A percentile compares a stretch with the other conserved stretches of the same genome.
These are phyloP conservation scores for Nissolia schottii DNA, from an alignment of 306 rosid species.

Conservation along the genomic window DNA sequence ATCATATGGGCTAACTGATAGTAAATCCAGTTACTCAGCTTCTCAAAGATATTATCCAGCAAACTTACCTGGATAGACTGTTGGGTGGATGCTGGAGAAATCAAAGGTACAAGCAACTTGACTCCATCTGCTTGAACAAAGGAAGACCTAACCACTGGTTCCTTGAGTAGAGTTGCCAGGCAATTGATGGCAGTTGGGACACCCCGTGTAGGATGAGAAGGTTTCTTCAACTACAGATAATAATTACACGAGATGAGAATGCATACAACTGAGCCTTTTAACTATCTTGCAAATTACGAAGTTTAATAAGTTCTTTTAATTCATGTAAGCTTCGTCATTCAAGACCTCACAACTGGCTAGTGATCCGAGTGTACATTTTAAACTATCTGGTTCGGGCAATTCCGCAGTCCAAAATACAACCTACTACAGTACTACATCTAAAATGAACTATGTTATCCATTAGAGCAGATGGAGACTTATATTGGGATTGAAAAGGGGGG, in stretches of 20 bases:
- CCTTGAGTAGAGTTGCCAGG: conserved; percentile 83
- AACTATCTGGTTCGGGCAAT: not conserved
- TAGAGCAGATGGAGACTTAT: not conserved
- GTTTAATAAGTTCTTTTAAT: not conserved
- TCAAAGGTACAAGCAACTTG: conserved; percentile 86
- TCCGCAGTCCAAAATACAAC: not conserved
- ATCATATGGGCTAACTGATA: not conserved
- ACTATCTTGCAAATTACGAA: not conserved
- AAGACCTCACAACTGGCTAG: not conserved
- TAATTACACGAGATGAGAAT: conserved; percentile 21
- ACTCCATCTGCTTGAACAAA: conserved; percentile 91
- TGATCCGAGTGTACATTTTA: not conserved
- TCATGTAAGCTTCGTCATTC: not conserved
- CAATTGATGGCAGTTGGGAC: conserved; percentile 80
- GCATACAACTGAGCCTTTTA: not conserved
- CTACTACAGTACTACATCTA: not conserved
- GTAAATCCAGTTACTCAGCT: conserved; percentile 2
- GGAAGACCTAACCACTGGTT: conserved; percentile 79
- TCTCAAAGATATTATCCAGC: not conserved
- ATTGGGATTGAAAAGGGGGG: not conserved
- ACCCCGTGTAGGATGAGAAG: conserved; percentile 82
- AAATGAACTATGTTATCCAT: not conserved
- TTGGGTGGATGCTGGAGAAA: conserved; percentile 94
- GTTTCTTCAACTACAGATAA: conserved; percentile 75
- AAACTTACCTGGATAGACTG: conserved; percentile 86